A percentile compares a stretch with the other conserved stretches of the same genome.
Evolutionary conservation across 768 basidiomycete species (phyloP).

Genomic region (Collybia nuda): DNA sequence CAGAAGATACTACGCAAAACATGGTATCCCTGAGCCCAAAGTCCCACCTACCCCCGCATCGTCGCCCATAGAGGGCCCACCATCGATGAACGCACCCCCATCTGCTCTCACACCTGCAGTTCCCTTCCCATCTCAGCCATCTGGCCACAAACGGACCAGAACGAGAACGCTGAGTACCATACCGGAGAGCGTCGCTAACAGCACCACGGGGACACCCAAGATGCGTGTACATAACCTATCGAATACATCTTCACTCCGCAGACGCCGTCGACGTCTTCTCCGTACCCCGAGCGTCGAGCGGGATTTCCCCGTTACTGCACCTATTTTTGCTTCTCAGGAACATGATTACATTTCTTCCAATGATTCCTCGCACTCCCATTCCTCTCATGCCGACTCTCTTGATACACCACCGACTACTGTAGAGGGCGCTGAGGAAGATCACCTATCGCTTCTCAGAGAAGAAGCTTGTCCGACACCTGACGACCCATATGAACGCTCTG

Average conservation of each 20-base stretch:
- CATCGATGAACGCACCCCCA: conserved; percentile 7
- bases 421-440: conserved; percentile 13
- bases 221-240: background rate
- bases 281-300: conserved; percentile 38
- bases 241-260: conserved; percentile 22
- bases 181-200: conserved; percentile 16
- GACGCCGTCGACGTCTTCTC: conserved; percentile 27
- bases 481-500: conserved; percentile 21
- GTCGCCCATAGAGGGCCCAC: conserved; percentile 2
- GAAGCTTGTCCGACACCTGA: background rate
- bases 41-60: background rate
- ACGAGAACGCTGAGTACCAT: conserved; percentile 19
- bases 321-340: conserved; percentile 10
- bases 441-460: conserved; percentile 1
- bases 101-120: conserved; percentile 14
- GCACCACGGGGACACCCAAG: conserved; percentile 2
- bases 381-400: conserved; percentile 5
- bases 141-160: conserved; percentile 6
- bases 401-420: conserved; percentile 18
- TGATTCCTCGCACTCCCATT: conserved; percentile 9
- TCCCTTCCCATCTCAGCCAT: conserved; percentile 9
- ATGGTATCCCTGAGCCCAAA: conserved; percentile 15
- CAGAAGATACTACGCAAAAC: conserved; percentile 33
- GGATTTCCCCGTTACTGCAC: conserved; percentile 23
- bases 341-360: conserved; percentile 4